Evolutionary conservation across 345 rosid genomes (phyloP), one percentile per base, ranked within the genome.

Genomic region (Melaleuca quinquenervia): DNA sequence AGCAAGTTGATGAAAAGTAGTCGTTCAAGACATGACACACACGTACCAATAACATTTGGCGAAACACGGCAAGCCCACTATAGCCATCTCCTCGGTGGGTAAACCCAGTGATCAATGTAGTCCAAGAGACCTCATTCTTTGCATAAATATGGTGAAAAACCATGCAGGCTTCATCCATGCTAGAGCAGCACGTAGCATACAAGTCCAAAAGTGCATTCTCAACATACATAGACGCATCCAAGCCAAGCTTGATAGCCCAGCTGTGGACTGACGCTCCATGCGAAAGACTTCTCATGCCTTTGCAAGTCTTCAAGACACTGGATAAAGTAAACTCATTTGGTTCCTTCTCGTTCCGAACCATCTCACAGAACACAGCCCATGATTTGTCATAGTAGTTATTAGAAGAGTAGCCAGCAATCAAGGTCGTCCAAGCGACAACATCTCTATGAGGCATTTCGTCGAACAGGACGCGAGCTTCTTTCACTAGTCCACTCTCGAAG

Each of bases 61-160:
- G 88, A 87, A 92, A 97, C 62, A 95, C 87, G 84, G 87, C 89
- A 53, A 97, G 92, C 56, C 93, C 99, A 5, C 89, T 90, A 86
- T 88, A 74, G 84, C 94, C 96, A 89, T 92, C 91, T 64, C 96
- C 98, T 27, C 90, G 87, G 84, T 97, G 99, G 48, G 98, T 94
- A 86, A 91, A 96, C 8, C 98, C 98, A 21, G 98, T 85, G 82
- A 97, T 94, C 88, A 97, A 70, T 26, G 94, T 93, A 84, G 99
- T 97, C 98, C 99, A 96, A 1, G 96, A 90, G 52, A 94, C 98
- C 9, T 84, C 93, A 90, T 90, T 96, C 86, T 92, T 97, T 82
- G 74, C 89, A 54, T 87, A 87, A 84, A 95, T 93, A 74, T 82
- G 88, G 10, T 87, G 62, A 89, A 97, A 97, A 83, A 95, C 83